phyloP scores from a whole-genome alignment of 2,329 filamentous ascomycete species.

The Trichophyton mentagrophytes region DNA sequence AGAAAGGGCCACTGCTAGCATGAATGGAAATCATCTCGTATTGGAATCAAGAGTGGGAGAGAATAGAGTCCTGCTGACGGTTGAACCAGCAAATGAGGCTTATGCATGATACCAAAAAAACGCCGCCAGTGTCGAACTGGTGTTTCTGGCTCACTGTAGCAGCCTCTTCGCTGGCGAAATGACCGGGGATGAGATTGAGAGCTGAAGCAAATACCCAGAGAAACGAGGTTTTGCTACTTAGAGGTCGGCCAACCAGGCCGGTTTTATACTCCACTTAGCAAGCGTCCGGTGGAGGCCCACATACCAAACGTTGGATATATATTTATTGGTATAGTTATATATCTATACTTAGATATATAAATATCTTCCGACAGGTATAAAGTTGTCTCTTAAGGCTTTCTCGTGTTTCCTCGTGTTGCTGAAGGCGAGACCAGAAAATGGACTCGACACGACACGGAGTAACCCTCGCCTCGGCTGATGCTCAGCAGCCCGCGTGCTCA shows the following conservation, averaged over 20 bases:
- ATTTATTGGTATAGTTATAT: neutral
- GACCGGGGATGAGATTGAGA: neutral
- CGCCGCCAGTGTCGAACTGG: neutral
- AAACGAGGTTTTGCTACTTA: neutral
- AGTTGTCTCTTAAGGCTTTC: neutral
- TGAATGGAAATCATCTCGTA: neutral
- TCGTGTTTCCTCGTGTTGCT: neutral
- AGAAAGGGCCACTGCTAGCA: neutral
- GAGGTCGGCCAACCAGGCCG: neutral
- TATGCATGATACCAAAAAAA: neutral
- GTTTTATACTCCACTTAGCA: neutral
- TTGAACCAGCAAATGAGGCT: neutral
- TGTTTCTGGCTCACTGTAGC: neutral
- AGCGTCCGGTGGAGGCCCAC: neutral
- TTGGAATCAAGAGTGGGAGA: neutral
- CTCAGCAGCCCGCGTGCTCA: neutral
- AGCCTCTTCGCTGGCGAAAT: neutral
- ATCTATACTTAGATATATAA: neutral
- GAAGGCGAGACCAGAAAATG: neutral
- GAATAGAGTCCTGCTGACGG: neutral
- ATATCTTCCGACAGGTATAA: neutral
- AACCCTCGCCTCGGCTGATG: neutral
- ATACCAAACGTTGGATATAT: neutral
- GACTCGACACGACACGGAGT: neutral
- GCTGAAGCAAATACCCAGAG: neutral